Percentiles rank a stretch among this genome's conserved stretches.
Conservation (phyloP, 306 rosid species). For the Rubus idaeus region DNA sequence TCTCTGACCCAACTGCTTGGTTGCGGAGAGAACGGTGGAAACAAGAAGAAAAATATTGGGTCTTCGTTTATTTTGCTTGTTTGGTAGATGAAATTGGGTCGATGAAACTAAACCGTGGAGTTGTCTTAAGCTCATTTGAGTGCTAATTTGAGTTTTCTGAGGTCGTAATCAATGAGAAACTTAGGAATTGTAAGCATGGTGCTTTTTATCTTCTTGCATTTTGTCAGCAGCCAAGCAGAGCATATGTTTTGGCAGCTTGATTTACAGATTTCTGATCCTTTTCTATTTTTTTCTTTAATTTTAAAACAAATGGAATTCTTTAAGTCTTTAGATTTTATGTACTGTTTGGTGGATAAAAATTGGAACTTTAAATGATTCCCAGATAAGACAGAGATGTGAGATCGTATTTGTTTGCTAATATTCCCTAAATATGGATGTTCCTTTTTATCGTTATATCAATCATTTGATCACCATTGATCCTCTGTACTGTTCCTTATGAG, state of each 20-base stretch:
- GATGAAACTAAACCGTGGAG: slow-evolving; percentile 37
- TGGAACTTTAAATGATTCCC: slow-evolving; percentile 2
- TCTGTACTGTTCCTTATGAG: slow-evolving; percentile 6
- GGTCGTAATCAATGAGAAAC: slow-evolving; percentile 10
- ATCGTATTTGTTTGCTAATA: slow-evolving; percentile 2
- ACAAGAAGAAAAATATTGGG: slow-evolving; percentile 25
- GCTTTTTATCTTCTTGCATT: slow-evolving; percentile 33
- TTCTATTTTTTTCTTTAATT: slow-evolving; percentile 14
- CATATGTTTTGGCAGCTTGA: slow-evolving; percentile 36
- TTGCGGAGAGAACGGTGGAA: slow-evolving; percentile 53
- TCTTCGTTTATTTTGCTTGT: slow-evolving; percentile 24
- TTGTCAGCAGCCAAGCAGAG: slow-evolving; percentile 42
- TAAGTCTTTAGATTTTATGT: slow-evolving; percentile 19
- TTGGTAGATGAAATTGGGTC: slow-evolving; percentile 22
- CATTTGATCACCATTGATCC: slow-evolving; percentile 5
- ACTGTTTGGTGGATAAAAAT: slow-evolving; percentile 25
- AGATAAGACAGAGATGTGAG: neutral
- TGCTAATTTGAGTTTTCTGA: slow-evolving; percentile 29
- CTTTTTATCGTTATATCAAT: neutral
- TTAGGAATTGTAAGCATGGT: slow-evolving; percentile 16
- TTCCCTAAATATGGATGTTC: slow-evolving; percentile 9
- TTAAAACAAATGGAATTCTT: slow-evolving; percentile 17
- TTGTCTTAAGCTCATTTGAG: slow-evolving; percentile 50
- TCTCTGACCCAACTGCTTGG: slow-evolving; percentile 42
- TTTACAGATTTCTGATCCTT: slow-evolving; percentile 34